Base-by-base conservation (phyloP, 2,329 filamentous ascomycete genomes). In the Orbilia quercus region DNA sequence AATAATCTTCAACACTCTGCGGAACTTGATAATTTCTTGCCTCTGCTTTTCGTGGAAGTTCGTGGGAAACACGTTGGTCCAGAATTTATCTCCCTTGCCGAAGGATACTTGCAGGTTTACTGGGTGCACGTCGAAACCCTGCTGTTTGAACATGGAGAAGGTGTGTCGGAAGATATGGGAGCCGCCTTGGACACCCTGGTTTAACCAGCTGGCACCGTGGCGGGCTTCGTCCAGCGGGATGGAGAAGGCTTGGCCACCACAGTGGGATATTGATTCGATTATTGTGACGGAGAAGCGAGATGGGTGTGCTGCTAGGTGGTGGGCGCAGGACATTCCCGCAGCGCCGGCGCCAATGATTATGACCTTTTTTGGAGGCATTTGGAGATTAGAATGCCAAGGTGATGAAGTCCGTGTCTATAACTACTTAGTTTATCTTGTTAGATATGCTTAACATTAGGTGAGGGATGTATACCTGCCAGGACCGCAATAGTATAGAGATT, bases 111-210 rank as follows among this genome's bases (percentile, higher is more conserved):
- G 86, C 4, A 89, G 82, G 74, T 85, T 83, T 42, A 89, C 84
- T 7, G 86, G 84, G 75, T 87, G 82, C 1, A 87, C 83, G 57
- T 84, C 82, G 76, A 85, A 83, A 11, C 84, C 84, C 75, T 88
- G 84, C 54, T 84, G 82, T 3, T 83, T 81, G 77, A 89, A 89
- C 83, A 88, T 88, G 58, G 85, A 86, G 82, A 89, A 85, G 0
- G 87, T 89, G 77, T 89, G 87, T 77, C 89, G 86, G 80, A 89
- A 89, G 75, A 89, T 89, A 81, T 88, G 84, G 42, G 83, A 85
- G 14, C 87, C 87, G 28, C 87, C 87, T 77, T 89, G 87, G 1
- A 89, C 86, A 55, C 86, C 86, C 75, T 88, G 86, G 76, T 88
- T 88, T 76, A 87, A 82, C 86, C 86, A 88, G 62, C 83, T 84